A percentile compares a stretch with the other conserved stretches of the same genome.
Evolutionary conservation across 2,329 filamentous ascomycete genomes (phyloP).

Genomic region (Paraphaeosphaeria sporulosa): DNA sequence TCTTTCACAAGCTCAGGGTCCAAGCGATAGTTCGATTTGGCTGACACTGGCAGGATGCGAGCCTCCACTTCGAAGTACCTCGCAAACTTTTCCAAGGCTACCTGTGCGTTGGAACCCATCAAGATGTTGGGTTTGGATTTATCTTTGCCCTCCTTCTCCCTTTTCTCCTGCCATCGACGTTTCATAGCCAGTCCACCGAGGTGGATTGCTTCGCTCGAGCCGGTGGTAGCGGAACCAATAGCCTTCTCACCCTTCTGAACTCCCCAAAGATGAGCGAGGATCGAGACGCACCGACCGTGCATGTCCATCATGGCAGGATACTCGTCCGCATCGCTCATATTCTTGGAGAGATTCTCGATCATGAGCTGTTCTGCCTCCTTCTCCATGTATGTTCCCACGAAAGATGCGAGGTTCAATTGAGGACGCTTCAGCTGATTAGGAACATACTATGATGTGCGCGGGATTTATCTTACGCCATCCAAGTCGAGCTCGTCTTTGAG

Average conservation of each 20-base stretch:
- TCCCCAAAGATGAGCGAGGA: slow-evolving; percentile 72
- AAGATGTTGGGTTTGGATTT: slow-evolving; percentile 73
- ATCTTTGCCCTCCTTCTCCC: slow-evolving; percentile 67
- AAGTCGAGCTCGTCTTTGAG: slow-evolving; percentile 53
- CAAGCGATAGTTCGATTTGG: slow-evolving; percentile 67
- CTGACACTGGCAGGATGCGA: slow-evolving; percentile 68
- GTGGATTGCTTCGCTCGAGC: slow-evolving; percentile 75
- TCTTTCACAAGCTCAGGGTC: slow-evolving; percentile 70
- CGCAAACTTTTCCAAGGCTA: slow-evolving; percentile 76
- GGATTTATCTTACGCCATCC: slow-evolving; percentile 34
- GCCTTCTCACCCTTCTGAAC: slow-evolving; percentile 68
- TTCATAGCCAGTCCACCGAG: slow-evolving; percentile 78
- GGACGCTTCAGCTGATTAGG: slow-evolving; percentile 63
- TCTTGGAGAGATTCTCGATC: slow-evolving; percentile 73
- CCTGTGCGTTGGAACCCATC: slow-evolving; percentile 77
- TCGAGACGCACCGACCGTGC: slow-evolving; percentile 72
- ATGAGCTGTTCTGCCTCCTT: slow-evolving; percentile 70
- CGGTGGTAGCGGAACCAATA: slow-evolving; percentile 73
- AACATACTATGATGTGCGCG: neutral
- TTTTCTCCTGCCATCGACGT: slow-evolving; percentile 73
- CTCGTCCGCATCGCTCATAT: slow-evolving; percentile 71
- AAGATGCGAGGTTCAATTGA: slow-evolving; percentile 72
- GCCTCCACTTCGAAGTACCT: slow-evolving; percentile 78
- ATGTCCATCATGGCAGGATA: slow-evolving; percentile 59
- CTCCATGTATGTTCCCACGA: slow-evolving; percentile 78